Percentiles rank a stretch among this genome's conserved stretches.
phyloP scores from a whole-genome alignment of 805 yeast species.

The Ogataea saltuana region DNA sequence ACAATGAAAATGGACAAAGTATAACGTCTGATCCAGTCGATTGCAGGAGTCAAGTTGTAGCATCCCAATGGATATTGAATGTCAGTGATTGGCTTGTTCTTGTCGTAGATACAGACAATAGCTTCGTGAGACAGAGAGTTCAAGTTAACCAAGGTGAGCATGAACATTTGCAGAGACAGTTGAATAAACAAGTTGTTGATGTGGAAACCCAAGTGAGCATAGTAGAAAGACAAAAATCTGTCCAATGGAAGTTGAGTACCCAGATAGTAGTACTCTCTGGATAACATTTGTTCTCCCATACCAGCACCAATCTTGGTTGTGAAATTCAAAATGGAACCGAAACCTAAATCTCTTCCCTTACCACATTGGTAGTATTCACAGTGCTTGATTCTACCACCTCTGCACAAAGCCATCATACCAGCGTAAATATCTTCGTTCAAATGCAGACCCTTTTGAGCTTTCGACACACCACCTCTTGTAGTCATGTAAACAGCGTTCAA shows the following conservation, averaged over 20 bases:
- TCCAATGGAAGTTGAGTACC: constrained; percentile 81
- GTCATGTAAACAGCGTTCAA: constrained; percentile 73
- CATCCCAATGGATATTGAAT: constrained; percentile 67
- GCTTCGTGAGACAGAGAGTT: constrained; percentile 74
- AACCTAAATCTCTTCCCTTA: constrained; percentile 87
- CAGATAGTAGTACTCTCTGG: constrained; percentile 79
- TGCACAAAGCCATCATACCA: constrained; percentile 78
- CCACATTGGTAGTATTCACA: constrained; percentile 90
- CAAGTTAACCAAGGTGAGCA: constrained; percentile 68
- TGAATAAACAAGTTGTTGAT: constrained; percentile 78
- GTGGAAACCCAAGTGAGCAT: constrained; percentile 88
- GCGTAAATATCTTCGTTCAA: constrained; percentile 87
- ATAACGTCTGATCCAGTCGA: constrained; percentile 81
- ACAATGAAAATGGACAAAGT: constrained; percentile 80
- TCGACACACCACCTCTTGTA: constrained; percentile 86
- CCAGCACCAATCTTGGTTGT: constrained; percentile 90
- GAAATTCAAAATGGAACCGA: constrained; percentile 82
- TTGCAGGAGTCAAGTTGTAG: constrained; percentile 69
- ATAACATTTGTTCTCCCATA: constrained; percentile 88
- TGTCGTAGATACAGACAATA: constrained; percentile 66
- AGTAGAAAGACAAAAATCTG: constrained; percentile 78
- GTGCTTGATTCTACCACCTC: constrained; percentile 88
- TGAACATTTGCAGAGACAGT: constrained; percentile 69
- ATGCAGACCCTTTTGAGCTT: constrained; percentile 84
- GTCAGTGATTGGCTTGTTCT: constrained; percentile 67